Percentiles rank a stretch among this genome's conserved stretches.
phyloP scores from a whole-genome alignment of 2,329 filamentous ascomycete species.

The Hortaea sp. region DNA sequence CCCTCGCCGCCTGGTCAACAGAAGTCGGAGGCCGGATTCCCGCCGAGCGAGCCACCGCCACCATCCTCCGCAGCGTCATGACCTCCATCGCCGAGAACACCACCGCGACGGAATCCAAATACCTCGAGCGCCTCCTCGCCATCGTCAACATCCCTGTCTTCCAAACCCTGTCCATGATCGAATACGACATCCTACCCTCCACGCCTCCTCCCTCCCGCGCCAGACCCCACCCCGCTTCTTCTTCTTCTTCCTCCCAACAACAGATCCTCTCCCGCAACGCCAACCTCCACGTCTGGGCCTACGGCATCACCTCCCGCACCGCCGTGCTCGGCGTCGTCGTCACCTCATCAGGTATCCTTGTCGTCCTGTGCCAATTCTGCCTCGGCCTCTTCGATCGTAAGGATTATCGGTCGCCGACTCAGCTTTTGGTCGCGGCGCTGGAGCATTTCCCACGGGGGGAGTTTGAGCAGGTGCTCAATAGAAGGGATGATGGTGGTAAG shows the following conservation, averaged over 20 bases:
- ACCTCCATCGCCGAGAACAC: too few species aligned
- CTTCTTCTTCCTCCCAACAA: background rate
- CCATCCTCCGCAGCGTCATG: background rate
- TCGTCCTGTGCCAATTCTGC: slow-evolving; percentile 12
- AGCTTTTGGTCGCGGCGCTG: slow-evolving; percentile 17
- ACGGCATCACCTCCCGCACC: slow-evolving; percentile 14
- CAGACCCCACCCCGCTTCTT: too few species aligned
- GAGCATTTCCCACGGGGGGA: slow-evolving; percentile 13
- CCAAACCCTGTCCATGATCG: slow-evolving; percentile 13
- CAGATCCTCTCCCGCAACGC: slow-evolving; percentile 3
- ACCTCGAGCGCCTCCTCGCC: background rate
- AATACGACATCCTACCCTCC: slow-evolving; percentile 1
- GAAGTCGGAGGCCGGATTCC: slow-evolving; percentile 4
- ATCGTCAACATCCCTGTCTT: slow-evolving; percentile 7
- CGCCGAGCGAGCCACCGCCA: background rate
- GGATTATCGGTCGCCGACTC: slow-evolving; percentile 7
- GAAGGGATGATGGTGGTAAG: too few species aligned
- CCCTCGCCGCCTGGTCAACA: slow-evolving; percentile 18
- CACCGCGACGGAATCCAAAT: too few species aligned
- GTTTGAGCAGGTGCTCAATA: slow-evolving; percentile 11
- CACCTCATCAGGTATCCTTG: slow-evolving; percentile 6
- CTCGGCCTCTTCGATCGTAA: slow-evolving; percentile 10
- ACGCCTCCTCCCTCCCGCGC: too few species aligned
- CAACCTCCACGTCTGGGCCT: slow-evolving; percentile 15
- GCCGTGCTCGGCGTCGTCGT: slow-evolving; percentile 12